Evolutionary conservation across 306 rosid genomes (phyloP), one percentile per base, ranked within the genome.

Genomic region (Citrullus colocynthis): DNA sequence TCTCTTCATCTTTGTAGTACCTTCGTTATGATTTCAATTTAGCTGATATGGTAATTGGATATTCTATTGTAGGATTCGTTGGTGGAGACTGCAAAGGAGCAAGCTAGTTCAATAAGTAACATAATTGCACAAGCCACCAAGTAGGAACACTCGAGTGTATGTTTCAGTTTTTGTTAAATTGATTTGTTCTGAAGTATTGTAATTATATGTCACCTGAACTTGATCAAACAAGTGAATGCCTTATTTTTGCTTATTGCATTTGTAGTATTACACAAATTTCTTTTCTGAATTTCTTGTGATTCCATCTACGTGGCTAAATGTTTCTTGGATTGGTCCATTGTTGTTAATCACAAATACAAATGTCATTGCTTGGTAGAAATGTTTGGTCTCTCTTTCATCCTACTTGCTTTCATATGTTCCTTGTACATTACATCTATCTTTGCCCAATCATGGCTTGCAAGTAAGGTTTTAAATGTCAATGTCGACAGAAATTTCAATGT

Each of bases 81-180:
- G 88, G 98, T 91, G 89, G 97, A 93, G 85, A 89, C 92, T 61
- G 98, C 98, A 16, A 91, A 91, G 82, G 97, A 93, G 84, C 92
- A 93, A 81, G 97, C 93, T 41, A 85, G 93, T 82, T 93, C 96
- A 16, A 39, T 93, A 52, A 91, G 96, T 79, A 91, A 90, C 71
- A 91, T 93, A 76, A 91, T 93, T 14, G 93, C 96, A 11, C 96
- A 93, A 85, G 97, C 97, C 82, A 88, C 91, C 60, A 86, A 88
- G 85, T 88, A 82, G 66, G 48, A 73, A 65, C 6, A 34, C 18
- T 17, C 17, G 65, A 71, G 63, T 58, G 48, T 64, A 56, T 48
- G 76, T 71, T 71, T 71, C 76, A 72, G 77, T 28, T 49, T 30
- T 49, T 72, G 77, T n/a, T 59, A 71, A 41, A 71, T 42, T 48